Percentiles rank a stretch among this genome's conserved stretches.
phyloP scores from a whole-genome alignment of 1,139 yeast genomes.

The Spathaspora jeffriesii region DNA sequence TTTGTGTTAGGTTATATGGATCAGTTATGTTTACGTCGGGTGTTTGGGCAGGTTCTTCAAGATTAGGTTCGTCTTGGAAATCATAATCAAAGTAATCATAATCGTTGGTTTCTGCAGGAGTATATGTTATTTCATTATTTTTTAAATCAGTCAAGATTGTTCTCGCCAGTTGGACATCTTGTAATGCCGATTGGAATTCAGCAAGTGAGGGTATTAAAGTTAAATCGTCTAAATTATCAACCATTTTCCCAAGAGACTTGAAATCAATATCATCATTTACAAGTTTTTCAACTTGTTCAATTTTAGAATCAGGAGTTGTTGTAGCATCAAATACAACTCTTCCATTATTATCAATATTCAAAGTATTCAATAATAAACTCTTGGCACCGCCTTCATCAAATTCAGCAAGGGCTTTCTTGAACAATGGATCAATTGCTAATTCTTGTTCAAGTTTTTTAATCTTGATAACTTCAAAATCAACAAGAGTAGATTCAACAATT shows the following conservation, averaged over 20 bases:
- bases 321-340: slow-evolving; percentile 66
- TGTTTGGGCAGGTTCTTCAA: too few species aligned
- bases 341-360: slow-evolving; percentile 58
- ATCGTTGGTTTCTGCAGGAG: slow-evolving; percentile 14
- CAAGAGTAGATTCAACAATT: slow-evolving; percentile 45
- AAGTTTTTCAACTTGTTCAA: slow-evolving; percentile 7
- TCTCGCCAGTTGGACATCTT: slow-evolving; percentile 59
- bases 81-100: slow-evolving; percentile 20
- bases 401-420: slow-evolving; percentile 86
- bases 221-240: slow-evolving; percentile 27
- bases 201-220: slow-evolving; percentile 65
- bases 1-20: slow-evolving; percentile 22
- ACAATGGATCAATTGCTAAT: slow-evolving; percentile 80
- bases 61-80: too few species aligned
- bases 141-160: slow-evolving; percentile 51
- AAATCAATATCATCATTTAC: slow-evolving; percentile 8
- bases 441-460: slow-evolving; percentile 77
- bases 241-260: not conserved
- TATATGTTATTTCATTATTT: slow-evolving; percentile 19
- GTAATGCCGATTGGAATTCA: slow-evolving; percentile 56
- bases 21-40: slow-evolving; percentile 20
- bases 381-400: slow-evolving; percentile 97
- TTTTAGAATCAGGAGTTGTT: slow-evolving; percentile 21
- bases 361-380: slow-evolving; percentile 73
- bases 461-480: slow-evolving; percentile 59